Evolutionary conservation across 306 rosid genomes (phyloP).

Genomic region (Vachellia pachyceras): DNA sequence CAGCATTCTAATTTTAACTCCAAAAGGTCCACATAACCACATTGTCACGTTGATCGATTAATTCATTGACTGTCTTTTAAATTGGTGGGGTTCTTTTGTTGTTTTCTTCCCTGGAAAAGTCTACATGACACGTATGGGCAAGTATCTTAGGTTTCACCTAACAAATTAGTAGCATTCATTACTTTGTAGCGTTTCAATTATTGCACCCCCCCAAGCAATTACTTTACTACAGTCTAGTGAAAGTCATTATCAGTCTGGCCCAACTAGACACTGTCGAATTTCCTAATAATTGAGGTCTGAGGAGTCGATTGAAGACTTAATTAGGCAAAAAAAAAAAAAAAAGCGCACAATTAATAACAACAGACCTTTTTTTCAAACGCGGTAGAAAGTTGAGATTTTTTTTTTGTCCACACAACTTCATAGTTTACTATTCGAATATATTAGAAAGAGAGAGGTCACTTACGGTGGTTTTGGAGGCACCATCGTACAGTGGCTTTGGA

Average conservation of each 20-base stretch:
- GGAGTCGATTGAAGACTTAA: not conserved
- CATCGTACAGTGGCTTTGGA: conserved; percentile 53
- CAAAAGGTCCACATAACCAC: not conserved
- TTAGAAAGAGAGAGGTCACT: not conserved
- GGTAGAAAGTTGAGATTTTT: not conserved
- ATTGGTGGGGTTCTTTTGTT: not conserved
- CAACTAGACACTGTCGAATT: too few relatives aligned
- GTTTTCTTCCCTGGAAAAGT: not conserved
- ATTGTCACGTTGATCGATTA: too few relatives aligned
- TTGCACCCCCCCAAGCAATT: not conserved
- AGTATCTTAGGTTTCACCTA: not conserved
- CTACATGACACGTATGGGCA: not conserved
- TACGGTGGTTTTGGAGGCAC: conserved; percentile 51
- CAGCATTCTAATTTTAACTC: not conserved
- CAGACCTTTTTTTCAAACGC: not conserved
- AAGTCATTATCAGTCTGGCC: not conserved
- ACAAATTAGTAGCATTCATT: too few relatives aligned
- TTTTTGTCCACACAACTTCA: too few relatives aligned
- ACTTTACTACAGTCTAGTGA: not conserved
- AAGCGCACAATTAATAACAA: not conserved
- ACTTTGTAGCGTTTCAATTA: not conserved
- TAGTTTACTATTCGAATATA: not conserved
- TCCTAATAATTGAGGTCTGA: not conserved
- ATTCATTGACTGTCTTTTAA: not conserved
- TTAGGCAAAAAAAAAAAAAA: not conserved